Base-by-base conservation (phyloP, 805 yeast genomes). In the Candida xyloterini region DNA sequence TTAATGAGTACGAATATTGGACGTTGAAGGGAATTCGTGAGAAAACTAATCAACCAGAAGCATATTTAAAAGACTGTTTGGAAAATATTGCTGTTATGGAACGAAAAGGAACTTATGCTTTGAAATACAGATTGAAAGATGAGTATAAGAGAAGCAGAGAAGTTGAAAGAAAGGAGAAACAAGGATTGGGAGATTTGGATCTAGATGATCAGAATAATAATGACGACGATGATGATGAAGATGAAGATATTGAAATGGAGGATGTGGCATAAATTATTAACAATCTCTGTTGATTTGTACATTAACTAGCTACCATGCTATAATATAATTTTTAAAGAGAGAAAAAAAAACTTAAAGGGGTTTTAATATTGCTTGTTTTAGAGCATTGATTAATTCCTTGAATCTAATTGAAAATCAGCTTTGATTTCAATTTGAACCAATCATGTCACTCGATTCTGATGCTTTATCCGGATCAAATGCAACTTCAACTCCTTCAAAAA, bases 1-100 rank as follows among this genome's bases (percentile, higher is more conserved):
- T 93, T 63, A 96, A 89, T 62, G 95, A 90, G 60, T 88, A 84
- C 61, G 97, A 91, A 59, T 93, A 90, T 63, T 93, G 99, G 99
- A 81, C 93, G 9, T 73, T 93, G 73, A 89, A 89, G 64, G 96
- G 96, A 27, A 70, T 93, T 46, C 84, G 88, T 56, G 99, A 93
- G 60, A 77, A 95, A 51, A 89, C 97, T 2, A 81, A 83, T 55
- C 99, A 93, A 69, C 99, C 99, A 1, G 99, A 93, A 60, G 82
- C 82, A 15, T 95, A 86, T 60, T 70, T 93, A 48, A 88, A 90
- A 58, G 96, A 90, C 59, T 85, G 93, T 42, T 68, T 93, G 34
- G 99, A 91, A 46, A 78, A 84, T 33, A 87, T 93, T 56, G 98
- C 98, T 1, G 74, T 78, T 23, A 73, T 93, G 57, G 90, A 86